phyloP scores from a whole-genome alignment of 2,329 filamentous ascomycete genomes.

The Trichoderma sp. region DNA sequence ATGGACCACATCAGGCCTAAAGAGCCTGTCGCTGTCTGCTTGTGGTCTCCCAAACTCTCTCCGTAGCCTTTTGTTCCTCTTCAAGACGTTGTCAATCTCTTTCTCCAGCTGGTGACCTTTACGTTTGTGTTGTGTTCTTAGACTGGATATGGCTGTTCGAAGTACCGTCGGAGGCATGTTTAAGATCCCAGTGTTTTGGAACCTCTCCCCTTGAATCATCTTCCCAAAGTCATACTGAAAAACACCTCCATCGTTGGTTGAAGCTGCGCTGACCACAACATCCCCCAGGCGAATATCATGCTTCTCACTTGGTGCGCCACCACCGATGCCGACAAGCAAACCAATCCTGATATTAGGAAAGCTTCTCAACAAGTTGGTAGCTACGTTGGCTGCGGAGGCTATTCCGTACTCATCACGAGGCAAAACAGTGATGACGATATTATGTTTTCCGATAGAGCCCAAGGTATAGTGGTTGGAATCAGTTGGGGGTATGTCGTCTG shows the following conservation, averaged over 20 bases:
- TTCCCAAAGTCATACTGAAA: conserved; percentile 1
- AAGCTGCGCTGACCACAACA: not conserved
- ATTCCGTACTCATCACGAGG: too few relatives aligned
- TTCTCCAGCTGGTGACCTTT: not conserved
- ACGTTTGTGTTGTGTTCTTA: not conserved
- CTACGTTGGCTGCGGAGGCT: too few relatives aligned
- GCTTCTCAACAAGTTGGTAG: too few relatives aligned
- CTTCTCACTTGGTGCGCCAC: too few relatives aligned
- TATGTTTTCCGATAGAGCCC: too few relatives aligned
- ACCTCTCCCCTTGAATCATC: not conserved
- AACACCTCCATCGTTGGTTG: not conserved
- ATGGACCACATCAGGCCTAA: not conserved
- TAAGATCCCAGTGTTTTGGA: not conserved
- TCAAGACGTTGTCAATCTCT: not conserved
- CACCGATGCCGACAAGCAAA: too few relatives aligned
- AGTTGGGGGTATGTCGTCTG: too few relatives aligned
- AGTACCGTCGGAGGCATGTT: not conserved
- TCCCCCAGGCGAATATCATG: not conserved
- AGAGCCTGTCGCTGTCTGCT: not conserved
- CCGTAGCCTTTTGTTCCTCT: not conserved
- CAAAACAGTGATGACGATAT: too few relatives aligned
- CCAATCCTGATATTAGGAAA: too few relatives aligned
- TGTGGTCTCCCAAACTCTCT: not conserved
- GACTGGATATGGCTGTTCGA: not conserved
- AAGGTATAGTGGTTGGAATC: too few relatives aligned